Evolutionary conservation across 495 filamentous ascomycete species (phyloP), one percentile per base, ranked within the genome.

Genomic region (Xylaria palmicola): DNA sequence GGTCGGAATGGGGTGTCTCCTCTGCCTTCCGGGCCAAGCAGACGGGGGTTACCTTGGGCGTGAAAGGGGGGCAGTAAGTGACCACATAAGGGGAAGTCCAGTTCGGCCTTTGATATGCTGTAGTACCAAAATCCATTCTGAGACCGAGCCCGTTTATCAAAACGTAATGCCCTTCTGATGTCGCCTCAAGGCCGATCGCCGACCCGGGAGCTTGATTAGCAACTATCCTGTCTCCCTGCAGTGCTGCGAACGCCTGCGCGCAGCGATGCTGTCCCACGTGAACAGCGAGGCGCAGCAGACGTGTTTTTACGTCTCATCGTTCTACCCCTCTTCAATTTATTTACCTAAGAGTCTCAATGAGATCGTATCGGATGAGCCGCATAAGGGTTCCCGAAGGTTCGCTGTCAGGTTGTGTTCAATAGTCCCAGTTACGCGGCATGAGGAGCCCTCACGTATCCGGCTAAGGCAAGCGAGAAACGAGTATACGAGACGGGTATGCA

Each of bases 121-220:
- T 52, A 48, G 27, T 52, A 60, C 37, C 47, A 60, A 44, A 43
- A n/a, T 43, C 44, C 36, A 4, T 30, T n/a, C n/a, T n/a, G n/a
- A n/a, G n/a, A n/a, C n/a, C n/a, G n/a, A n/a, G n/a, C n/a, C n/a
- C n/a, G n/a, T n/a, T 44, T 22, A 26, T 30, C 26, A 17, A 44
- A n/a, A 60, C 27, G 17, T 44, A 52, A 19, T 51, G 15, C 13
- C 17, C 15, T 37, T 55, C 40, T 48, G 29, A 12, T 44, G 10
- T 12, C 27, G 24, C 27, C 12, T 30, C 37, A 26, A 52, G 15
- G 26, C 37, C 47, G 47, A 52, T 44, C 10, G 17, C 56, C 32
- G 34, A 59, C 56, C 15, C 36, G 22, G 47, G n/a, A n/a, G 13
- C n/a, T 36, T 24, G 27, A 52, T 47, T 27, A 10, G 19, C n/a